These are phyloP conservation scores for Auricularia heimuer DNA, from an alignment of 768 basidiomycete genomes.

Conservation along the genomic window DNA sequence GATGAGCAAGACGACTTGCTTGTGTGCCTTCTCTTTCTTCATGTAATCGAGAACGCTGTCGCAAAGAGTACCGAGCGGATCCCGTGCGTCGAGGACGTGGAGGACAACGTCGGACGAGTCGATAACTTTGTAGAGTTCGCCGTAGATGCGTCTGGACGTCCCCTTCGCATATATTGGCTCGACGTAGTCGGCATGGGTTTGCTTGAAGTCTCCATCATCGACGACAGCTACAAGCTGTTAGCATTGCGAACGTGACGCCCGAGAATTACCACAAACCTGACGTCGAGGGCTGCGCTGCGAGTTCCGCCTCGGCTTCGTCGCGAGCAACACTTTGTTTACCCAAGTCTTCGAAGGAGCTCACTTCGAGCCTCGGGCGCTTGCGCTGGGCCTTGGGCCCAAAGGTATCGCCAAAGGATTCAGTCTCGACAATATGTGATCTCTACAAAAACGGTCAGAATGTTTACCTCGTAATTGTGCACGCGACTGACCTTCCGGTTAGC, in stretches of 20 bases:
- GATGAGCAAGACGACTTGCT: constrained; percentile 91
- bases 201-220: constrained; percentile 2
- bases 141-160: constrained; percentile 91
- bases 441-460: constrained; percentile 21
- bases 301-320: constrained; percentile 32
- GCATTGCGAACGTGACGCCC: neutral
- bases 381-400: constrained; percentile 95
- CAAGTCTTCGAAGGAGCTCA: constrained; percentile 89
- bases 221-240: neutral
- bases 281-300: neutral
- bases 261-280: neutral
- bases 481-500: constrained; percentile 58
- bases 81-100: constrained; percentile 90
- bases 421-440: constrained; percentile 91
- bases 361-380: constrained; percentile 78
- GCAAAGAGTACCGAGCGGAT: constrained; percentile 92
- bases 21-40: constrained; percentile 93
- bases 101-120: constrained; percentile 96
- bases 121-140: constrained; percentile 97
- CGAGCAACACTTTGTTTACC: constrained; percentile 51
- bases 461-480: neutral
- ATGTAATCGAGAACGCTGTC: constrained; percentile 88
- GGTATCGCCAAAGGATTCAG: constrained; percentile 88
- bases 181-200: constrained; percentile 65
- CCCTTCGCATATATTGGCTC: constrained; percentile 95